These are phyloP conservation scores for Metschnikowia kofuensis DNA, from an alignment of 805 yeast species.

Conservation along the genomic window DNA sequence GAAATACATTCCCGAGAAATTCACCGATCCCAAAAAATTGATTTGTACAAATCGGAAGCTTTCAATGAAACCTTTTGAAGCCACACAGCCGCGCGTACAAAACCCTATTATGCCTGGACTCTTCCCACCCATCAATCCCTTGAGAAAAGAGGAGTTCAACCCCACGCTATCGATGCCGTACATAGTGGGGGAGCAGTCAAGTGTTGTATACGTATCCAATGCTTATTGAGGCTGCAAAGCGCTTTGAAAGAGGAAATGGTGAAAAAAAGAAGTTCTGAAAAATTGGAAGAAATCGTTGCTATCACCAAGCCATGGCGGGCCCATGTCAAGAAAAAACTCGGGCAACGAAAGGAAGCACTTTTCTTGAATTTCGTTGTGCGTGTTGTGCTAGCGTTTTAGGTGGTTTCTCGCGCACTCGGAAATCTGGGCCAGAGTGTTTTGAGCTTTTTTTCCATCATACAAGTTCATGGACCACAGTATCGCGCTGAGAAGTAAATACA, in stretches of 20 bases:
- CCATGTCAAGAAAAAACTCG: too few species aligned
- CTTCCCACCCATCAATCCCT: constrained; percentile 32
- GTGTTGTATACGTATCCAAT: not conserved
- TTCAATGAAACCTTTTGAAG: not conserved
- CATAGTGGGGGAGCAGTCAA: constrained; percentile 5
- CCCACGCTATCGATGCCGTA: constrained; percentile 22
- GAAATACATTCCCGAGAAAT: not conserved
- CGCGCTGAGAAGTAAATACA: too few species aligned
- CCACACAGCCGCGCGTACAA: not conserved
- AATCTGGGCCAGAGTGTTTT: too few species aligned
- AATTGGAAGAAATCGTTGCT: not conserved
- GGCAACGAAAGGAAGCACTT: too few species aligned
- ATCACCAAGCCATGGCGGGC: not conserved
- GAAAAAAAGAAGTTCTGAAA: not conserved
- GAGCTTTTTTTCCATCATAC: too few species aligned
- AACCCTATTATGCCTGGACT: constrained; percentile 36
- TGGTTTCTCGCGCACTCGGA: too few species aligned
- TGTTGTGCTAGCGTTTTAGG: too few species aligned
- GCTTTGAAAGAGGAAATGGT: not conserved
- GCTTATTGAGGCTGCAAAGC: not conserved
- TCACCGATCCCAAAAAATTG: not conserved
- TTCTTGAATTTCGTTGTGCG: too few species aligned
- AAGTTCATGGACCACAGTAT: too few species aligned
- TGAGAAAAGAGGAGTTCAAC: constrained; percentile 25
- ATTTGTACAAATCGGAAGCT: not conserved